phyloP scores from a whole-genome alignment of 352 stramenopile species.

The Globisporangium barbulae region DNA sequence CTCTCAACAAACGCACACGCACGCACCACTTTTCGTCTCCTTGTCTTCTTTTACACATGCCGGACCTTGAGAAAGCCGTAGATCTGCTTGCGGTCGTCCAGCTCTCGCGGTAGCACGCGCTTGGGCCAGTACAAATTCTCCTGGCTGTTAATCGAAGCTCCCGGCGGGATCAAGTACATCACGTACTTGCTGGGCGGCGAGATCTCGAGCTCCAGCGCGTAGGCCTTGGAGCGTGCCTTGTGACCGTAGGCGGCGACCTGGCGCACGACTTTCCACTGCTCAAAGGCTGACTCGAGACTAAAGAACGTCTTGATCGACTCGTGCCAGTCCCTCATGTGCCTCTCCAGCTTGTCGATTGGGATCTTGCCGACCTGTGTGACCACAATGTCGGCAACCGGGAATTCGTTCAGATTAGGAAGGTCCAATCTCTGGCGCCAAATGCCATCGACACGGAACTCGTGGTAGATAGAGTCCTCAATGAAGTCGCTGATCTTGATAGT shows the following conservation, averaged over 20 bases:
- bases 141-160: conserved; percentile 73
- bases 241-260: conserved; percentile 62
- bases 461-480: conserved; percentile 28
- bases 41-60: conserved; percentile 13
- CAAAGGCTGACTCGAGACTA: conserved; percentile 54
- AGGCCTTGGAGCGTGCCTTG: conserved; percentile 49
- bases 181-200: conserved; percentile 34
- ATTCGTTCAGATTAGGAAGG: conserved; percentile 17
- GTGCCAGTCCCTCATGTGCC: conserved; percentile 33
- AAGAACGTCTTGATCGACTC: conserved; percentile 53
- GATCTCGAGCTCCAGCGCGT: conserved; percentile 43
- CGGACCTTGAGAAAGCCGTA: conserved; percentile 60
- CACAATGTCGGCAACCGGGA: conserved; percentile 27
- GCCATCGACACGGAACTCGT: conserved; percentile 59
- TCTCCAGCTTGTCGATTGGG: conserved; percentile 44
- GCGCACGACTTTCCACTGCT: conserved; percentile 74
- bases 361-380: conserved; percentile 39
- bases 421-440: conserved; percentile 32
- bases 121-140: conserved; percentile 71
- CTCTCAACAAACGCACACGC: background rate
- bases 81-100: conserved; percentile 52
- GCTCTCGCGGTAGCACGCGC: conserved; percentile 37
- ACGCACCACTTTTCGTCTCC: background rate
- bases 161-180: conserved; percentile 69
- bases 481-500: conserved; percentile 50